These are phyloP conservation scores for Neoscytalidium dimidiatum DNA, from an alignment of 2,329 filamentous ascomycete genomes.

Conservation along the genomic window DNA sequence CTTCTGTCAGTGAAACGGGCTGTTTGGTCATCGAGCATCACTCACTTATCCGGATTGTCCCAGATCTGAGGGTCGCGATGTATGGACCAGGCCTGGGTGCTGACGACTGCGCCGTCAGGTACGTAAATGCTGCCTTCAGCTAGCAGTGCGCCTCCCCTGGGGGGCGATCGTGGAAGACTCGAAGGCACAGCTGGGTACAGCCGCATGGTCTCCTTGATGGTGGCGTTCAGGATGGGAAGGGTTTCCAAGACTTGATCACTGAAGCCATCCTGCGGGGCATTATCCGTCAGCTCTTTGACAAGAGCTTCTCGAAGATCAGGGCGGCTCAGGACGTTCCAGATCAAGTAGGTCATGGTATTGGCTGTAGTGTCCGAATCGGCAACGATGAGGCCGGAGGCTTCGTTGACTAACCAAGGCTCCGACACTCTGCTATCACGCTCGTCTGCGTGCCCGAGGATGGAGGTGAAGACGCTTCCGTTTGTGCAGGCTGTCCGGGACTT, in stretches of 20 bases:
- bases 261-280: not conserved
- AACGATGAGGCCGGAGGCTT: slow-evolving; percentile 49
- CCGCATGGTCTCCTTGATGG: not conserved
- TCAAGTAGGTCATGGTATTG: slow-evolving; percentile 51
- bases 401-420: slow-evolving; percentile 24
- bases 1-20: not conserved
- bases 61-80: not conserved
- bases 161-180: not conserved
- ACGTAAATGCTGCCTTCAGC: not conserved
- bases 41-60: not conserved
- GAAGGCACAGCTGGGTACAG: not conserved
- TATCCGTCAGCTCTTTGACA: slow-evolving; percentile 20
- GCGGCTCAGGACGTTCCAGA: slow-evolving; percentile 36
- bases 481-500: not conserved
- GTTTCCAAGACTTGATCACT: not conserved
- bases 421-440: not conserved
- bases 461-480: not conserved
- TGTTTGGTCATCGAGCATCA: too few species aligned
- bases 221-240: not conserved
- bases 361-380: slow-evolving; percentile 58
- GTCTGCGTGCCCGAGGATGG: not conserved
- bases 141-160: not conserved
- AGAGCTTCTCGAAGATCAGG: slow-evolving; percentile 17
- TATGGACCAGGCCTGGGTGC: not conserved
- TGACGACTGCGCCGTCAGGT: not conserved